phyloP scores from a whole-genome alignment of 805 yeast genomes.

The Candida montana region DNA sequence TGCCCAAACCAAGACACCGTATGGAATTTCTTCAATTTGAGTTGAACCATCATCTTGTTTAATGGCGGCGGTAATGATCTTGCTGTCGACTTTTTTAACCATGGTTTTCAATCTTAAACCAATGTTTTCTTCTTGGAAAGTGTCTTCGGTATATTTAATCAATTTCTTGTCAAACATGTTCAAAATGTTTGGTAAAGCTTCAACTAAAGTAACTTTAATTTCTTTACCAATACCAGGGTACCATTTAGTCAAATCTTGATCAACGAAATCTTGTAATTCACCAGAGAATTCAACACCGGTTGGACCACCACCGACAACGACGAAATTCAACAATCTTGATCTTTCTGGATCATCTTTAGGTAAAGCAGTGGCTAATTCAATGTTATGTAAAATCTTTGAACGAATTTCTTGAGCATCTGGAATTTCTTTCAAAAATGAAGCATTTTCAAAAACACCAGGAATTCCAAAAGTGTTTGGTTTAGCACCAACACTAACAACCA shows the following conservation, averaged over 20 bases:
- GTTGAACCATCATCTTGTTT: slow-evolving; percentile 69
- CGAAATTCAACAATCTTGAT: slow-evolving; percentile 76
- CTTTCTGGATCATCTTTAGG: slow-evolving; percentile 78
- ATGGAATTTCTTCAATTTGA: slow-evolving; percentile 58
- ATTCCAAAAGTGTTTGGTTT: slow-evolving; percentile 91
- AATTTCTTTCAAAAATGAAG: slow-evolving; percentile 84
- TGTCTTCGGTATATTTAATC: slow-evolving; percentile 39
- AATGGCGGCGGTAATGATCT: slow-evolving; percentile 64
- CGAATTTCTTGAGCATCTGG: slow-evolving; percentile 81
- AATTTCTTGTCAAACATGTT: slow-evolving; percentile 41
- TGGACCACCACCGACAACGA: slow-evolving; percentile 97
- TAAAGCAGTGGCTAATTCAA: slow-evolving; percentile 83
- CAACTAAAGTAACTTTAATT: slow-evolving; percentile 79
- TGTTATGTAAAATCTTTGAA: slow-evolving; percentile 73
- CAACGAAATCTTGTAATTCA: slow-evolving; percentile 90
- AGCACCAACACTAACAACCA: slow-evolving; percentile 90
- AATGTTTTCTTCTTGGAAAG: slow-evolving; percentile 48
- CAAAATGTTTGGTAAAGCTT: slow-evolving; percentile 86
- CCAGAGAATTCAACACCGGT: slow-evolving; percentile 98
- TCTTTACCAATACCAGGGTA: slow-evolving; percentile 84
- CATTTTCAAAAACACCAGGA: slow-evolving; percentile 83
- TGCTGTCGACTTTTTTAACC: slow-evolving; percentile 79
- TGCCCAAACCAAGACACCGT: slow-evolving; percentile 94
- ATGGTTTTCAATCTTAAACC: slow-evolving; percentile 79
- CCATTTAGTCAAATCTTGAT: slow-evolving; percentile 82